phyloP scores from a whole-genome alignment of 805 yeast species.

The Kluyveromyces dobzhanskii region DNA sequence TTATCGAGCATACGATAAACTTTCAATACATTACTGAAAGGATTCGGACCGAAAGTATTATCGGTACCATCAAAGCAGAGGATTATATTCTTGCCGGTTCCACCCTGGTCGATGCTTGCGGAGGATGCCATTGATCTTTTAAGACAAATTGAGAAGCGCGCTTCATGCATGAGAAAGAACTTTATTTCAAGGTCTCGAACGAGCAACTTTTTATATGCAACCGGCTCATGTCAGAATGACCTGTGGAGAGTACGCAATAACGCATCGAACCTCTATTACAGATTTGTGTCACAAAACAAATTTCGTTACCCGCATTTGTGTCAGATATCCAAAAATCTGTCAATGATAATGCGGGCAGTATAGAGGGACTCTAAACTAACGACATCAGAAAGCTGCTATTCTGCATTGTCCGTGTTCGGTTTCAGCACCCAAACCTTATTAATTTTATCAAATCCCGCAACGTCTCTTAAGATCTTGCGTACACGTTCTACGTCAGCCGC shows the following conservation, averaged over 20 bases:
- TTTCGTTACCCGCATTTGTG: constrained; percentile 5
- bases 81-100: constrained; percentile 35
- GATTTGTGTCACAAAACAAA: constrained; percentile 1
- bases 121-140: not conserved
- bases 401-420: constrained; percentile 11
- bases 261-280: too few species aligned
- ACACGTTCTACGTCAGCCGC: constrained; percentile 51
- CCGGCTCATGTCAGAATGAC: too few species aligned
- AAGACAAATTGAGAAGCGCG: too few species aligned
- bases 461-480: constrained; percentile 58
- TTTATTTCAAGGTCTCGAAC: too few species aligned
- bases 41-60: constrained; percentile 47
- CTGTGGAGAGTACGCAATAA: too few species aligned
- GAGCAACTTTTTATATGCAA: too few species aligned
- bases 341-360: too few species aligned
- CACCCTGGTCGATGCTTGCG: not conserved
- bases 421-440: constrained; percentile 59
- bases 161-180: too few species aligned
- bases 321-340: not conserved
- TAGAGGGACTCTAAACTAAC: too few species aligned
- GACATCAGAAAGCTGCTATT: too few species aligned
- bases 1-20: constrained; percentile 45
- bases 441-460: constrained; percentile 58
- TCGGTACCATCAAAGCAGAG: constrained; percentile 60
- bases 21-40: constrained; percentile 47